Conservation (phyloP, 768 basidiomycete genomes). For the Termitomyces sp. region DNA sequence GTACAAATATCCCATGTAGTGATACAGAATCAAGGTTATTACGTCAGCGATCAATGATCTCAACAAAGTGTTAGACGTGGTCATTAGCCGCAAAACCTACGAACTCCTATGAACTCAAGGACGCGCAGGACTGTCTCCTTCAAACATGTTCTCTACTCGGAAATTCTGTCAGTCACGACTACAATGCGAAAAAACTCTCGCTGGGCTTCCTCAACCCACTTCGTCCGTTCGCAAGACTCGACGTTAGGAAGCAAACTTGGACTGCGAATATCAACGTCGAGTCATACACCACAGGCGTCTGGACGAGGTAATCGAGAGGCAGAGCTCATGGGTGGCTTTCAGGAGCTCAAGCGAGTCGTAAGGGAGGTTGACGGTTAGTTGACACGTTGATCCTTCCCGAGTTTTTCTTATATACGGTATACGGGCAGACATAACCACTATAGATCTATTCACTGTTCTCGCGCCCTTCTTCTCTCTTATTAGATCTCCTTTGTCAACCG, state of each 20-base stretch:
- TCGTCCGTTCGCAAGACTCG: constrained; percentile 55
- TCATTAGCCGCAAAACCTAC: constrained; percentile 15
- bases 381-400: constrained; percentile 11
- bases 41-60: constrained; percentile 13
- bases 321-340: constrained; percentile 86
- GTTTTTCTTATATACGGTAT: neutral
- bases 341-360: constrained; percentile 73
- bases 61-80: constrained; percentile 20
- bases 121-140: constrained; percentile 38
- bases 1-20: neutral
- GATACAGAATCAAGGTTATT: constrained; percentile 1
- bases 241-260: constrained; percentile 72
- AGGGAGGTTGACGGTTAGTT: constrained; percentile 60
- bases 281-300: constrained; percentile 32
- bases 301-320: constrained; percentile 62
- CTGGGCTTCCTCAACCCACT: constrained; percentile 77
- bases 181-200: constrained; percentile 97
- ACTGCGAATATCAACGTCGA: constrained; percentile 54
- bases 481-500: constrained; percentile 90
- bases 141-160: constrained; percentile 80
- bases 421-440: constrained; percentile 46
- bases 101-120: constrained; percentile 6
- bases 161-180: constrained; percentile 88
- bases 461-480: constrained; percentile 91
- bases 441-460: constrained; percentile 61